Percentiles rank a stretch among this genome's conserved stretches.
phyloP scores from a whole-genome alignment of 2,329 filamentous ascomycete genomes.

The Colletotrichum phormii region DNA sequence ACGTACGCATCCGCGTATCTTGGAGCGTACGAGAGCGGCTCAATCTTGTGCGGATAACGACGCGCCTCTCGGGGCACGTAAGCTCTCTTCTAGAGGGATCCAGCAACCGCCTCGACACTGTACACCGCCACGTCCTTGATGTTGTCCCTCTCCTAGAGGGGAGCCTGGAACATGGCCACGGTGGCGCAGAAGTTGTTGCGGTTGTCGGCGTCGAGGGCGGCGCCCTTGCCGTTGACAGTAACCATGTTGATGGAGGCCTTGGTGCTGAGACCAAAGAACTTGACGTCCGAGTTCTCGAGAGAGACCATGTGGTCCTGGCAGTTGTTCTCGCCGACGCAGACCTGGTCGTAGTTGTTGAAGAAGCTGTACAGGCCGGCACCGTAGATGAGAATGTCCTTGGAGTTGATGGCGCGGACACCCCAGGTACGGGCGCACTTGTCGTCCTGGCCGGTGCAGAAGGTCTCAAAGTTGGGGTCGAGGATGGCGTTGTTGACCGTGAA shows the following conservation, averaged over 20 bases:
- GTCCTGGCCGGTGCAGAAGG: slow-evolving; percentile 58
- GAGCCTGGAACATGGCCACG: slow-evolving; percentile 61
- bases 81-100: not conserved
- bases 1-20: not conserved
- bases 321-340: slow-evolving; percentile 73
- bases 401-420: slow-evolving; percentile 79
- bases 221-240: slow-evolving; percentile 66
- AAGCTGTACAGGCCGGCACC: slow-evolving; percentile 84
- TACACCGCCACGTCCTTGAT: not conserved
- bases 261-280: slow-evolving; percentile 77
- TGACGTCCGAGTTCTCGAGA: slow-evolving; percentile 72
- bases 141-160: slow-evolving; percentile 19
- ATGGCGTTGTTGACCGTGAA: slow-evolving; percentile 69
- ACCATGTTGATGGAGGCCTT: slow-evolving; percentile 83
- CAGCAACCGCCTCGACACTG: not conserved
- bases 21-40: not conserved
- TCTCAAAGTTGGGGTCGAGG: slow-evolving; percentile 76
- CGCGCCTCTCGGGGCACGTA: no score
- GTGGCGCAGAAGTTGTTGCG: slow-evolving; percentile 74
- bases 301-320: slow-evolving; percentile 85
- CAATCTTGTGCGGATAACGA: not conserved
- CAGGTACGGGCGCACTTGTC: slow-evolving; percentile 76
- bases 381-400: slow-evolving; percentile 74
- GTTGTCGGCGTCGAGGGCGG: slow-evolving; percentile 70
- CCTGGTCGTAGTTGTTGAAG: slow-evolving; percentile 84